A percentile compares a stretch with the other conserved stretches of the same genome.
These are phyloP conservation scores for Dictyostelium capitatum DNA, from an alignment of 78 protist genomes.

Conservation along the genomic window DNA sequence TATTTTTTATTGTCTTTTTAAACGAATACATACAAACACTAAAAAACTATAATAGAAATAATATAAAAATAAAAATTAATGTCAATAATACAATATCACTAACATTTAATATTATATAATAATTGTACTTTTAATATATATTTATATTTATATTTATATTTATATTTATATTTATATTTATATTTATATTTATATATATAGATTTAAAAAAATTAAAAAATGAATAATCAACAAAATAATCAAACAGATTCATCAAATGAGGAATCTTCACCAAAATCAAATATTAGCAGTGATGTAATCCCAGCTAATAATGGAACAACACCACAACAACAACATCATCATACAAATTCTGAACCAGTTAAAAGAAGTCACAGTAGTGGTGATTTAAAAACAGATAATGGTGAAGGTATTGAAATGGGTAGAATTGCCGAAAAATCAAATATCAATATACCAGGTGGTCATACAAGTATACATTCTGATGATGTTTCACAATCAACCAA, in stretches of 20 bases:
- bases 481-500: constrained; percentile 21
- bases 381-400: neutral
- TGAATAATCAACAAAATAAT: neutral
- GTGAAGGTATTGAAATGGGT: neutral
- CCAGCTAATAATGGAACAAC: neutral
- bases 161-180: neutral
- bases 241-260: neutral
- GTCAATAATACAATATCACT: no score
- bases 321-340: neutral
- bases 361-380: neutral
- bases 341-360: neutral
- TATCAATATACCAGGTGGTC: constrained; percentile 6
- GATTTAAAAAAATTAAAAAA: neutral
- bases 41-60: no score
- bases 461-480: neutral
- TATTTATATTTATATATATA: neutral
- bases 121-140: neutral
- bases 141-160: neutral
- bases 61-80: no score
- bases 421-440: constrained; percentile 12
- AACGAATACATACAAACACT: no score
- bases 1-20: no score
- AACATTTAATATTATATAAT: no score
- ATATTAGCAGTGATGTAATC: neutral
- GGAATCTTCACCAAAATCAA: constrained; percentile 5